These are phyloP conservation scores for Mrakia gelida DNA, from an alignment of 768 basidiomycete species.

Conservation along the genomic window DNA sequence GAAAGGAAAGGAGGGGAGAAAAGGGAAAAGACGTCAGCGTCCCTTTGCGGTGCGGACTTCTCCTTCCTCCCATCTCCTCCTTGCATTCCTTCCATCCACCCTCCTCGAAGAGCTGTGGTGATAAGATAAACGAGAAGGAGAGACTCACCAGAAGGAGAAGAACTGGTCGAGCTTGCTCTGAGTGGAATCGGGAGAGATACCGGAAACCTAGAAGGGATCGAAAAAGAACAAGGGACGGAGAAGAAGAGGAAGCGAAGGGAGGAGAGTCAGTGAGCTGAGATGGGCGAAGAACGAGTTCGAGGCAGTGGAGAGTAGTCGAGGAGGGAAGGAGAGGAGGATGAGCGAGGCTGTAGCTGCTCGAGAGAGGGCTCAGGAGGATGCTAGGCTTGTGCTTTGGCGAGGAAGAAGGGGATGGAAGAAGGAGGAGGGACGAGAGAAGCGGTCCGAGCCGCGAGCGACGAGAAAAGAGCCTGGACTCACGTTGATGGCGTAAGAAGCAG, in stretches of 20 bases:
- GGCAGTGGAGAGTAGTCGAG: too few species aligned
- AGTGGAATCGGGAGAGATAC: constrained; percentile 62
- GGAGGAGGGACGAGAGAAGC: neutral
- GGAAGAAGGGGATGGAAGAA: neutral
- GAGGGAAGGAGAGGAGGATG: too few species aligned
- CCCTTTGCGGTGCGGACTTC: neutral
- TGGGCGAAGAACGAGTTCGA: neutral
- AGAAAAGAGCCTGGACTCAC: neutral
- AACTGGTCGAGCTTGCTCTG: constrained; percentile 60
- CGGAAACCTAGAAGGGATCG: constrained; percentile 56
- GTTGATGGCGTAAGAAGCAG: constrained; percentile 26
- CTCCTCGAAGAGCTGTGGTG: neutral
- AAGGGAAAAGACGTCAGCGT: constrained; percentile 4
- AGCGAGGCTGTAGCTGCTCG: too few species aligned
- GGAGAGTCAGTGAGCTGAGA: neutral
- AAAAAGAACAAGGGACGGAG: neutral
- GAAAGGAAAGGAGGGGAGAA: neutral
- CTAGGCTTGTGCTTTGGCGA: neutral
- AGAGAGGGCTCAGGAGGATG: neutral
- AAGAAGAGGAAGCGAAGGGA: neutral
- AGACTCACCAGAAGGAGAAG: constrained; percentile 53
- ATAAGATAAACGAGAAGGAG: neutral
- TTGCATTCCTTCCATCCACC: neutral
- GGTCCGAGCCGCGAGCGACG: too few species aligned
- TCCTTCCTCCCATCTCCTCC: neutral